These are phyloP conservation scores for Phytophthora vignae DNA, from an alignment of 352 stramenopile genomes.

Conservation along the genomic window DNA sequence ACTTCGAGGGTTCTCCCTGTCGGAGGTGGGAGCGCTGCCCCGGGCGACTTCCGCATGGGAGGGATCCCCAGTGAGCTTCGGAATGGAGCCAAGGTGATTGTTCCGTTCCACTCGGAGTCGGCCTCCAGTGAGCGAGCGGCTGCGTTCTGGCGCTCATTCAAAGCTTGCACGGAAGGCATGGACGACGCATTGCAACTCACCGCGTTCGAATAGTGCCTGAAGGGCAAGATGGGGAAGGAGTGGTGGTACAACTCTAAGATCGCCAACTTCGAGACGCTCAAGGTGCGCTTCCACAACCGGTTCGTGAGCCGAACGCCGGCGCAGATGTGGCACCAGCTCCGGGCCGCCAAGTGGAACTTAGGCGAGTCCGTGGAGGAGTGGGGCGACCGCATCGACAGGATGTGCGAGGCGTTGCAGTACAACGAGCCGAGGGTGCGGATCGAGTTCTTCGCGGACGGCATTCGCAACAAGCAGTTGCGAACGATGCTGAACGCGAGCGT, in stretches of 20 bases:
- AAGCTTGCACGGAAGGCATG: neutral
- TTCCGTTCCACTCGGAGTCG: conserved; percentile 3
- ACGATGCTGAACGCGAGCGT: neutral
- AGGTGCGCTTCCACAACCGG: conserved; percentile 9
- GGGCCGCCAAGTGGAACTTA: neutral
- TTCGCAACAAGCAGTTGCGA: neutral
- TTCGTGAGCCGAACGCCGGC: conserved; percentile 11
- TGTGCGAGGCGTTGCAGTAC: conserved; percentile 5
- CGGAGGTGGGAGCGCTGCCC: too few relatives aligned
- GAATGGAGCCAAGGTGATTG: too few relatives aligned
- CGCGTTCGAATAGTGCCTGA: conserved; percentile 7
- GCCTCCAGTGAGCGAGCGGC: neutral
- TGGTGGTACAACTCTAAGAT: conserved; percentile 6
- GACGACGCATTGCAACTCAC: neutral
- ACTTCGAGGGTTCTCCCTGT: too few relatives aligned
- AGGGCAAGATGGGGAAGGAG: neutral
- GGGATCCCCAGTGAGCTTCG: too few relatives aligned
- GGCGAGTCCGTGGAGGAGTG: conserved; percentile 2
- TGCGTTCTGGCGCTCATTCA: conserved; percentile 11
- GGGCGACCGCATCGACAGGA: neutral
- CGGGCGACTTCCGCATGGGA: too few relatives aligned
- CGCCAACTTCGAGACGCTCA: neutral
- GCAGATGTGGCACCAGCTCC: conserved; percentile 3
- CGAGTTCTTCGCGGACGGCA: conserved; percentile 8
- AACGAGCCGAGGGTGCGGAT: neutral